These are phyloP conservation scores for Diddensiella santjacobensis DNA, from an alignment of 805 yeast genomes.

Conservation along the genomic window DNA sequence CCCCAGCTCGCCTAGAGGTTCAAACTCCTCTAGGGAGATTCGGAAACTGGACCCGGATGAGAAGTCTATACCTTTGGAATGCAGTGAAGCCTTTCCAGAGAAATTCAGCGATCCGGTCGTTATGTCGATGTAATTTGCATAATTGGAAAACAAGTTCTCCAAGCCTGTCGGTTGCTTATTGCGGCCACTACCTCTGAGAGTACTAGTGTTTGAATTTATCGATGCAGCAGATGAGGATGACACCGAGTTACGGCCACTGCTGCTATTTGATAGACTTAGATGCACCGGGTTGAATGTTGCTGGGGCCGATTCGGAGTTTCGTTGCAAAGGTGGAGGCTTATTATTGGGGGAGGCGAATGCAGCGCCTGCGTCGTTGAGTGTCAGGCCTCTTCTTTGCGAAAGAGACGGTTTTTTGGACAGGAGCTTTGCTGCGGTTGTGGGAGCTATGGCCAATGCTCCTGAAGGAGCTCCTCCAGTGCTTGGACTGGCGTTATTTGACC, in stretches of 20 bases:
- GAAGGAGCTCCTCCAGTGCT: conserved; percentile 9
- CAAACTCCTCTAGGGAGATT: conserved; percentile 79
- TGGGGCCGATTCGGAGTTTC: background rate
- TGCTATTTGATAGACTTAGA: background rate
- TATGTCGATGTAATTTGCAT: conserved; percentile 83
- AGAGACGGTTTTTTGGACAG: conserved; percentile 30
- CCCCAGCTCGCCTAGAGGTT: conserved; percentile 74
- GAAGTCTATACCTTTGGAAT: conserved; percentile 89
- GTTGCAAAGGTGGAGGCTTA: conserved; percentile 10
- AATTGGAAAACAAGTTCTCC: conserved; percentile 61
- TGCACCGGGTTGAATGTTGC: background rate
- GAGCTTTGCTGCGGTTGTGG: conserved; percentile 20
- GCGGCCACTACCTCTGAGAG: conserved; percentile 21
- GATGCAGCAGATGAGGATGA: background rate
- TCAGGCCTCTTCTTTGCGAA: conserved; percentile 37
- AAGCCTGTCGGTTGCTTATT: conserved; percentile 18
- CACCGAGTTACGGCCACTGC: background rate
- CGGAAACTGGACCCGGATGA: conserved; percentile 82
- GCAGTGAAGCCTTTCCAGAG: conserved; percentile 88
- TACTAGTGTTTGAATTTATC: conserved; percentile 4
- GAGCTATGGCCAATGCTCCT: conserved; percentile 30
- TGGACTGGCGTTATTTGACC: background rate
- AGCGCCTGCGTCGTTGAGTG: conserved; percentile 10
- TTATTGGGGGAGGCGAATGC: conserved; percentile 9
- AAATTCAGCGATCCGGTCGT: conserved; percentile 89